Base-by-base conservation (phyloP, 805 yeast genomes). In the Teunomyces lycoperdinae region DNA sequence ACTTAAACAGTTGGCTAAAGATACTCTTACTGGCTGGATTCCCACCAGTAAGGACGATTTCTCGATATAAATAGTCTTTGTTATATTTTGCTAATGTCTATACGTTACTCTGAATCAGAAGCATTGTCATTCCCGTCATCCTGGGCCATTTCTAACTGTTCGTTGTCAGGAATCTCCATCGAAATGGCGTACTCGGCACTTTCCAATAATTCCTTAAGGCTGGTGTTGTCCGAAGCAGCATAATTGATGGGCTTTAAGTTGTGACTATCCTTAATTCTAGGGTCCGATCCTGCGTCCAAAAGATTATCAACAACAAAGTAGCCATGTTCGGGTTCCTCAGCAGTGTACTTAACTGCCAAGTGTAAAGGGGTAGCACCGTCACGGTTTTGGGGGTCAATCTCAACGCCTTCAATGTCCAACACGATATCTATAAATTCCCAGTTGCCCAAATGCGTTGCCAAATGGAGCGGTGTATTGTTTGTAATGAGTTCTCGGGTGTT, bases 341-440 rank as follows among this genome's bases (percentile, higher is more conserved):
- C 72, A 10, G 91, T 76, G 64, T 87, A 92, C 51, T 78, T 79
- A 9, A 85, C 96, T 4, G 96, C 95, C 51, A 79, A 70, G 66
- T 92, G 98, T 53, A 94, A 76, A 10, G 99, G 97, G 1, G 97
- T 89, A 54, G 88, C 91, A 33, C 90, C 91, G 45, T 85, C 85
- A 32, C 82, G 76, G 64, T 87, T 87, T 35, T 67, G 62, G 1
- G 96, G 94, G 64, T 94, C 96, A 28, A 91, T 83, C 55, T 91
- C 96, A 14, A 91, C 90, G 2, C 94, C 96, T 50, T 88, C 96
- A 46, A 85, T 84, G 64, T 92, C 97, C 50, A 92, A 73, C 14
- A 92, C 70, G 44, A 77, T 68, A 62, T 92, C 97, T 60, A 94
- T 73, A 31, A 87, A 87, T 58, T 90, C 97, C 78, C 85, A 88